phyloP scores from a whole-genome alignment of 2,329 filamentous ascomycete genomes.

The Tolypocladium sp. region DNA sequence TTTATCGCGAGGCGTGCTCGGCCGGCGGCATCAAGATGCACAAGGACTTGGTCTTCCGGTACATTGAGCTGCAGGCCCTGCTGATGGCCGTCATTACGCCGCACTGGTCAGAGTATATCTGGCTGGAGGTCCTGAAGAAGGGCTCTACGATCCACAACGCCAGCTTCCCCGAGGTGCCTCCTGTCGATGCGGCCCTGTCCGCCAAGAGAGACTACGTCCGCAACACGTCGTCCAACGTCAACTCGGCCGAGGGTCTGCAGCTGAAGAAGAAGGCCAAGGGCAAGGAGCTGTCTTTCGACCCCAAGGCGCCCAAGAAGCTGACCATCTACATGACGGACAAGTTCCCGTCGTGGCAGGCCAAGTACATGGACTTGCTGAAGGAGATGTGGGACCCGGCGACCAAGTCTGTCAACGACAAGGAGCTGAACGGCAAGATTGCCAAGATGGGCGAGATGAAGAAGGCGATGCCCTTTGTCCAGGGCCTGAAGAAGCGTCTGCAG shows the following conservation, averaged over 20 bases:
- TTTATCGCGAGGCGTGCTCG: conserved; percentile 76
- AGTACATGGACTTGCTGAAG: conserved; percentile 74
- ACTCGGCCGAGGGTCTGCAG: conserved; percentile 70
- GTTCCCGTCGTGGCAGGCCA: conserved; percentile 86
- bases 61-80: conserved; percentile 78
- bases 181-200: conserved; percentile 56
- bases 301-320: conserved; percentile 84
- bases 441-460: conserved; percentile 92
- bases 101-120: conserved; percentile 92
- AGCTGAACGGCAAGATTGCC: conserved; percentile 64
- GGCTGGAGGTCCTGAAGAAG: conserved; percentile 82
- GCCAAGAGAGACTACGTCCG: conserved; percentile 79
- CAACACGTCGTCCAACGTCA: conserved; percentile 64
- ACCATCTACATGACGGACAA: conserved; percentile 73
- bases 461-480: conserved; percentile 93
- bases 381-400: conserved; percentile 55
- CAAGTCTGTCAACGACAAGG: conserved; percentile 68
- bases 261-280: conserved; percentile 90
- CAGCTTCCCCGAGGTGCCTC: conserved; percentile 45
- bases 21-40: conserved; percentile 81
- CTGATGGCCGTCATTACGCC: conserved; percentile 78
- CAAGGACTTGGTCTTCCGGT: conserved; percentile 66
- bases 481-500: conserved; percentile 73
- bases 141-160: conserved; percentile 69
- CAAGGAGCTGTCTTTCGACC: conserved; percentile 77